These are phyloP conservation scores for Gigaspora rosea DNA, from an alignment of 192 early-diverging fungal genomes.

Conservation along the genomic window DNA sequence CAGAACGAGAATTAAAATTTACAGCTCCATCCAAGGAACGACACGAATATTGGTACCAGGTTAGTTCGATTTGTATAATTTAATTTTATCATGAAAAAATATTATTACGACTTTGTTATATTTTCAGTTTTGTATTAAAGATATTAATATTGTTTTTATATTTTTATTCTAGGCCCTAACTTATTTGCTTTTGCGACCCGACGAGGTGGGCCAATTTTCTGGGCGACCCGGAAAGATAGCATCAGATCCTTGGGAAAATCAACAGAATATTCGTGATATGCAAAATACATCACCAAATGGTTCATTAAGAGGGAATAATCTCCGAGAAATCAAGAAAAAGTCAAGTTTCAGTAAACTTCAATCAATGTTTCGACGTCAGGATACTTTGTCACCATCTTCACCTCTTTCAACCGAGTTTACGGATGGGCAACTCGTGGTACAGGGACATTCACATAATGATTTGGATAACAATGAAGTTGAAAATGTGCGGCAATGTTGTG, in stretches of 20 bases:
- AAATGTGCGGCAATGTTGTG: conserved; percentile 34
- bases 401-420: background rate
- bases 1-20: conserved; percentile 71
- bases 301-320: background rate
- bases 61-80: conserved; percentile 27
- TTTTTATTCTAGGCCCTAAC: background rate
- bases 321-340: background rate
- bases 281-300: background rate
- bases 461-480: background rate
- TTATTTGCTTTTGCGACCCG: background rate
- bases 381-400: background rate
- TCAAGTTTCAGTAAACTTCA: background rate
- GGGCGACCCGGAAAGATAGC: background rate
- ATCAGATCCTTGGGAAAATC: background rate
- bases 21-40: conserved; percentile 64
- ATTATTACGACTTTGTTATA: too few relatives aligned
- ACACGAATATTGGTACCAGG: conserved; percentile 75
- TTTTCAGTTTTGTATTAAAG: too few relatives aligned
- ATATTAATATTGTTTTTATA: too few relatives aligned
- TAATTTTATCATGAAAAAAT: too few relatives aligned
- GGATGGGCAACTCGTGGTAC: background rate
- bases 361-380: background rate
- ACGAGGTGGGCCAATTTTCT: background rate
- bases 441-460: background rate
- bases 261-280: background rate